Evolutionary conservation across 2,329 filamentous ascomycete species (phyloP).

Genomic region (Curvularia eragrostidis): DNA sequence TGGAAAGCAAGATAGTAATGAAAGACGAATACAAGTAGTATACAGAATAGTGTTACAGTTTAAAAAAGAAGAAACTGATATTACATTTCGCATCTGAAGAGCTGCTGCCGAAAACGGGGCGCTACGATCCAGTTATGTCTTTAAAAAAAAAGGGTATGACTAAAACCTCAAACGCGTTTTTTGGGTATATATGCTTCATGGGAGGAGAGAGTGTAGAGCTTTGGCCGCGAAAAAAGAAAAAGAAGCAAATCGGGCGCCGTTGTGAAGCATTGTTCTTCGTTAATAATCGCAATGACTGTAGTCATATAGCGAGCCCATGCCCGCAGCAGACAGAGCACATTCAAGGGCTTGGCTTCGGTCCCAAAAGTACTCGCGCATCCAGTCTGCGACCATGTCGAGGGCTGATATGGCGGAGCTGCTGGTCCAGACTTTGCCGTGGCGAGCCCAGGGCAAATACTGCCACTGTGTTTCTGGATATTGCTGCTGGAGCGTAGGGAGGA

Average conservation of each 20-base stretch:
- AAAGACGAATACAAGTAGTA: neutral
- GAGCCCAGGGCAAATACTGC: constrained; percentile 39
- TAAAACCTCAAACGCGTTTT: neutral
- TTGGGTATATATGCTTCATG: neutral
- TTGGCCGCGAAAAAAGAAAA: neutral
- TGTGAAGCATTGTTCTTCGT: too few species aligned
- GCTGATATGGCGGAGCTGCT: constrained; percentile 41
- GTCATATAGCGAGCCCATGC: constrained; percentile 37
- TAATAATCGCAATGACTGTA: constrained; percentile 31
- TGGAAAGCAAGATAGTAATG: neutral
- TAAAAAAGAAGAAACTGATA: neutral
- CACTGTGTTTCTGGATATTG: constrained; percentile 40
- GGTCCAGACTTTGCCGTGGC: constrained; percentile 44
- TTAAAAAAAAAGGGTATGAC: neutral
- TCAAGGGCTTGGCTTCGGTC: constrained; percentile 43
- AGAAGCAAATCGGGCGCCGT: neutral
- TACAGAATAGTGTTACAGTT: neutral
- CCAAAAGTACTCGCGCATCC: constrained; percentile 49
- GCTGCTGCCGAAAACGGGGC: neutral
- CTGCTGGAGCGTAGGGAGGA: constrained; percentile 36
- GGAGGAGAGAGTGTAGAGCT: neutral
- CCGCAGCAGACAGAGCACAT: constrained; percentile 37
- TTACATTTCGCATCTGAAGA: neutral
- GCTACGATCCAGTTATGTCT: neutral
- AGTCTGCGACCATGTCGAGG: constrained; percentile 43